Base-by-base conservation (phyloP, 805 yeast genomes). In the Ogataea degrootiae region DNA sequence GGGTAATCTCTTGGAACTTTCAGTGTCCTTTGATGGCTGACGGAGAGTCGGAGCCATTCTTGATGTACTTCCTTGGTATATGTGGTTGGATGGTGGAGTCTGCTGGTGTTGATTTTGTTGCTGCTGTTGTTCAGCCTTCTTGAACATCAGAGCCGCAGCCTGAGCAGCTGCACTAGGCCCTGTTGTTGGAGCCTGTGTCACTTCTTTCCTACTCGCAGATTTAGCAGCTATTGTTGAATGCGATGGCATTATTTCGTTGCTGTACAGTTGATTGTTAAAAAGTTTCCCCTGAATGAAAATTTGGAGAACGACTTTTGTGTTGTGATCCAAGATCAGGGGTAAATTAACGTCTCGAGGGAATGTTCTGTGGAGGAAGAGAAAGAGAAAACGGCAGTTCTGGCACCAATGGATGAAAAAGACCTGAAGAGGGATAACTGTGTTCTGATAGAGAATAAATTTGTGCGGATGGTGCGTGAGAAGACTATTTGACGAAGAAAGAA, bases 141-240 rank as follows among this genome's bases (percentile, higher is more conserved):
- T 55, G 48, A 53, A 60, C 47, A 53, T 58, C 23, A 57, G 43
- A 6, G 59, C 56, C 3, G 66, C 63, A 0, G 65, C 63, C 41
- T 49, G 56, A 3, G 59, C 49, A 2, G 62, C 62, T 29, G 51
- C 33, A 26, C 48, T 52, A 15, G 35, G 42, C 17, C 45, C 47
- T 11, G 48, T 37, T 11, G 49, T 9, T 33, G 38, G 35, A 6
- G 44, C 41, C n/a, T 49, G 50, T 15, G 46, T 43, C 9, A 48
- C 23, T n/a, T 47, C 51, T 21, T 43, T 53, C 11, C 50, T 37
- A 23, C 42, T 47, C 3, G 55, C 52, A 6, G 55, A 50, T 39
- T 45, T 42, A 5, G 56, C 53, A 22, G 53, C 54, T 8, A 41
- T 39, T 16, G 37, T 9, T n/a, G 45, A 46, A 5, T 33, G 41